Evolutionary conservation across 2,329 filamentous ascomycete genomes (phyloP).

Genomic region (Trichophyton verrucosum): DNA sequence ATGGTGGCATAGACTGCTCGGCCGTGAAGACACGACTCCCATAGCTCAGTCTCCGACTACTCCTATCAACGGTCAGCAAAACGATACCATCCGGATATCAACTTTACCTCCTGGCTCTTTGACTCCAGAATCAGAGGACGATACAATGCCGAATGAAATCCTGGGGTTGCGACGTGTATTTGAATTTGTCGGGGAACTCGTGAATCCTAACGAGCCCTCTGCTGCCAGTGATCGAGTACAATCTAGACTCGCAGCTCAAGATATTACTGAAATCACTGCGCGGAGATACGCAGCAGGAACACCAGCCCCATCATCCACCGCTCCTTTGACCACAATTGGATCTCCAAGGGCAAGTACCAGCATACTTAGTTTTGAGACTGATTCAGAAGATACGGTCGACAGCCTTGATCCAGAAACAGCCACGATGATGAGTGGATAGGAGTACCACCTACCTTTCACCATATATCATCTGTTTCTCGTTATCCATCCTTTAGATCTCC

Average conservation of each 20-base stretch:
- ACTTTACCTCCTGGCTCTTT: background rate
- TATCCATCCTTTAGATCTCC: background rate
- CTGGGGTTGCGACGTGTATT: slow-evolving; percentile 40
- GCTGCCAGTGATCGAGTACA: background rate
- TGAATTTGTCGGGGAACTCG: slow-evolving; percentile 40
- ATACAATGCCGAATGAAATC: slow-evolving; percentile 38
- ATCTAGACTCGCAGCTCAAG: background rate
- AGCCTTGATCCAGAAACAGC: slow-evolving; percentile 17
- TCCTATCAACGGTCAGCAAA: background rate
- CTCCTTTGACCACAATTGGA: slow-evolving; percentile 17
- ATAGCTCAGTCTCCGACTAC: slow-evolving; percentile 17
- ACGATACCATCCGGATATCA: background rate
- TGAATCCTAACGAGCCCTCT: slow-evolving; percentile 29
- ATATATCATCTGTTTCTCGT: background rate
- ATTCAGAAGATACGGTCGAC: slow-evolving; percentile 19
- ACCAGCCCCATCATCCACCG: slow-evolving; percentile 15
- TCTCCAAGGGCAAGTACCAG: slow-evolving; percentile 19
- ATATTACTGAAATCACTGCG: slow-evolving; percentile 10
- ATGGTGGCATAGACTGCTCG: slow-evolving; percentile 34
- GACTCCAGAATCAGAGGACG: slow-evolving; percentile 35
- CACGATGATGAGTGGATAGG: slow-evolving; percentile 12
- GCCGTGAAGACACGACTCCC: slow-evolving; percentile 29
- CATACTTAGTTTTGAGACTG: slow-evolving; percentile 20
- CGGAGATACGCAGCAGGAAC: slow-evolving; percentile 7
- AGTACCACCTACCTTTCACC: background rate